phyloP scores from a whole-genome alignment of 768 basidiomycete genomes.

The Phylloporus scabripes region DNA sequence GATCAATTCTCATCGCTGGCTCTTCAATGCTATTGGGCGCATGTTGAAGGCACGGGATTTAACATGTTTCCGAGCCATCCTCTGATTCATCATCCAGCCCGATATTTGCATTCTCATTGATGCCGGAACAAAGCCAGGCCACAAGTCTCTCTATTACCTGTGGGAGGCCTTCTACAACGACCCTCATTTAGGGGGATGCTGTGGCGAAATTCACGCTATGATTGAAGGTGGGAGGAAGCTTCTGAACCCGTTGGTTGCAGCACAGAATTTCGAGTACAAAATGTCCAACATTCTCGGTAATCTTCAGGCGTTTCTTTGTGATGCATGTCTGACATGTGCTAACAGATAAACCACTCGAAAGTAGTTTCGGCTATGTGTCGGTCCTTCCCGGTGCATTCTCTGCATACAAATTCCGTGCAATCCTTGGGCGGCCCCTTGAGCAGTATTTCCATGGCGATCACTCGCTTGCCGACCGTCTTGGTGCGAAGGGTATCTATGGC shows the following conservation, averaged over 20 bases:
- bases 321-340: constrained; percentile 7
- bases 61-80: constrained; percentile 2
- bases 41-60: constrained; percentile 55
- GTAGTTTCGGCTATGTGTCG: constrained; percentile 92
- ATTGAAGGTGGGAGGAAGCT: constrained; percentile 89
- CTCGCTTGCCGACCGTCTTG: constrained; percentile 85
- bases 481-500: constrained; percentile 89
- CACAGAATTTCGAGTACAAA: constrained; percentile 97
- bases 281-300: constrained; percentile 93
- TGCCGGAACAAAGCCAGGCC: constrained; percentile 94
- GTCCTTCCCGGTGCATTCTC: constrained; percentile 97
- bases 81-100: constrained; percentile 47
- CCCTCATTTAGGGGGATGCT: constrained; percentile 75
- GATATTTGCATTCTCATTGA: constrained; percentile 91
- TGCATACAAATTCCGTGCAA: constrained; percentile 90
- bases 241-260: constrained; percentile 86
- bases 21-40: constrained; percentile 89
- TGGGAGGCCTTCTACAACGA: constrained; percentile 92
- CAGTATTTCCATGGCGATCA: constrained; percentile 88
- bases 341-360: constrained; percentile 88
- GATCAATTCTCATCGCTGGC: constrained; percentile 93
- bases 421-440: constrained; percentile 79
- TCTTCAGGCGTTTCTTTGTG: constrained; percentile 8
- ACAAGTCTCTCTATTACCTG: constrained; percentile 92
- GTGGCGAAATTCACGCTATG: constrained; percentile 97